Evolutionary conservation across 768 basidiomycete genomes (phyloP).

Genomic region (Ramaria rubella): DNA sequence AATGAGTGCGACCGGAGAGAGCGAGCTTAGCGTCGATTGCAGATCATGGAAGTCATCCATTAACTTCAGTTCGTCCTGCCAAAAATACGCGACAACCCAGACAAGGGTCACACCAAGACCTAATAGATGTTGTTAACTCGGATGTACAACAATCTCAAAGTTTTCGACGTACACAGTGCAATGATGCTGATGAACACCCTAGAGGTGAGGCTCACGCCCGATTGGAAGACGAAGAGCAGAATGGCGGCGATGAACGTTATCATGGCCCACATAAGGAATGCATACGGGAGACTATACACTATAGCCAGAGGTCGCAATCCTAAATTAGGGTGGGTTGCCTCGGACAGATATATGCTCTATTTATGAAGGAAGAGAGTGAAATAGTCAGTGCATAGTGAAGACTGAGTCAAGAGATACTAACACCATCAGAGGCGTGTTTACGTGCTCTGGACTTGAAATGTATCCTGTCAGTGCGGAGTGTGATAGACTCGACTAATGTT

Average conservation of each 20-base stretch:
- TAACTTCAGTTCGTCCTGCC: neutral
- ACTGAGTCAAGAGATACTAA: neutral
- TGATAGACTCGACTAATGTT: neutral
- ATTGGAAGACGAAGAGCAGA: neutral
- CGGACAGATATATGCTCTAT: neutral
- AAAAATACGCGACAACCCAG: conserved; percentile 4
- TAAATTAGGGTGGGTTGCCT: neutral
- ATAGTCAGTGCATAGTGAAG: neutral
- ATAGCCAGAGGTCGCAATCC: conserved; percentile 1
- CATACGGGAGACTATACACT: conserved; percentile 2
- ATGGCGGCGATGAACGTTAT: neutral
- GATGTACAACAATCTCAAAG: neutral
- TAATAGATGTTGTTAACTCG: neutral
- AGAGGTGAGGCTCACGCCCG: neutral
- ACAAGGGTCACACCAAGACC: neutral
- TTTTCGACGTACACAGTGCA: neutral
- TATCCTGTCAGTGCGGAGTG: neutral
- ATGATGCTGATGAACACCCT: neutral
- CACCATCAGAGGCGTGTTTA: neutral
- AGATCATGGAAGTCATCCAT: neutral
- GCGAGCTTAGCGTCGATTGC: neutral
- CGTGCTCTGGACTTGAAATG: neutral
- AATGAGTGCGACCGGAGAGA: neutral
- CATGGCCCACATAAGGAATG: conserved; percentile 7
- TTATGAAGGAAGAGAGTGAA: neutral